These are phyloP conservation scores for Euphrasia confusa DNA, from an alignment of 257 asterid species.

Conservation along the genomic window DNA sequence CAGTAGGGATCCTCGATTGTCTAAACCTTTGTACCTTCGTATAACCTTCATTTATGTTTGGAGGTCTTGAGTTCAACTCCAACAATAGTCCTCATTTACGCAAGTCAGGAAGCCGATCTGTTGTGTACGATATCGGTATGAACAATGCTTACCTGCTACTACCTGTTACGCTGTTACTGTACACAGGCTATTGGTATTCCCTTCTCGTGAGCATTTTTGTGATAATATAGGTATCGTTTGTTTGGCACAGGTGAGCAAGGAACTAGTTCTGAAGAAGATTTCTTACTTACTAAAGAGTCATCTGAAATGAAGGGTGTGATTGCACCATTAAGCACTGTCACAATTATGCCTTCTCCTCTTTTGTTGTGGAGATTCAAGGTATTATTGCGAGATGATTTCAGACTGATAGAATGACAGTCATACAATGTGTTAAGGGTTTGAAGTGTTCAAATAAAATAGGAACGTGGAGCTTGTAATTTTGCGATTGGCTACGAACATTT, in stretches of 20 bases:
- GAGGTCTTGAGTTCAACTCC: conserved; percentile 63
- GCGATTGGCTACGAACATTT: neutral
- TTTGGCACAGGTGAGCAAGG: conserved; percentile 50
- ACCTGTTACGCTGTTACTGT: neutral
- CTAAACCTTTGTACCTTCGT: conserved; percentile 25
- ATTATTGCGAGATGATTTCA: conserved; percentile 14
- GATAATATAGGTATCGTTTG: conserved; percentile 18
- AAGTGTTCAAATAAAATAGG: neutral
- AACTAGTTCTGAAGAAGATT: conserved; percentile 52
- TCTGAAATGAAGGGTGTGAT: conserved; percentile 72
- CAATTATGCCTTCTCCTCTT: conserved; percentile 82
- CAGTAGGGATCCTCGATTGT: conserved; percentile 32
- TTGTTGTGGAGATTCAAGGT: conserved; percentile 97
- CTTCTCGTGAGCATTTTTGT: conserved; percentile 10
- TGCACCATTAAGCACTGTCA: conserved; percentile 55
- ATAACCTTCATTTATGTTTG: conserved; percentile 85
- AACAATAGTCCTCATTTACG: conserved; percentile 78
- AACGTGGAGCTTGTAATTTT: neutral
- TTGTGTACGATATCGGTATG: conserved; percentile 78
- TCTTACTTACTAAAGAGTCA: conserved; percentile 41
- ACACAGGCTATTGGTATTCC: conserved; percentile 14
- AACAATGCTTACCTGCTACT: conserved; percentile 16
- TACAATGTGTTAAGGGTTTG: neutral
- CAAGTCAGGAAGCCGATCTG: conserved; percentile 91
- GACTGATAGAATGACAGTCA: conserved; percentile 14